A percentile compares a stretch with the other conserved stretches of the same genome.
These are phyloP conservation scores for Candolleomyces eurysporus DNA, from an alignment of 768 basidiomycete species.

Conservation along the genomic window DNA sequence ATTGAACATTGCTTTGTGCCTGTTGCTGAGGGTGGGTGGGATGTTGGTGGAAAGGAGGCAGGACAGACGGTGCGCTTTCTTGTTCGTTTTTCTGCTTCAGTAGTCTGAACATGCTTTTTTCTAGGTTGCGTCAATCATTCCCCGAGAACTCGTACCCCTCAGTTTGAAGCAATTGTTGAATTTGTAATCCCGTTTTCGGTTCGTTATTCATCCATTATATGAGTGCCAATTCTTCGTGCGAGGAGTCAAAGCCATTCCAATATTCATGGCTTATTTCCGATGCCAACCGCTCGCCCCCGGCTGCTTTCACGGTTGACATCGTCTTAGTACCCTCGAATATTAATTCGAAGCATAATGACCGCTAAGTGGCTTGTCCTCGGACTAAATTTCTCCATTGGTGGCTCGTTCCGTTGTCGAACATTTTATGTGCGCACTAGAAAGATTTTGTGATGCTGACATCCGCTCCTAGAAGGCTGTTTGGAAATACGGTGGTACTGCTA, in stretches of 20 bases:
- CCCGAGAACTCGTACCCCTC: constrained; percentile 30
- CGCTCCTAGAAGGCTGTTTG: no score
- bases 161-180: constrained; percentile 20
- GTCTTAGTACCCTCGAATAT: constrained; percentile 39
- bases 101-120: constrained; percentile 12
- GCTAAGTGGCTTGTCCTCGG: constrained; percentile 32
- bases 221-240: background rate
- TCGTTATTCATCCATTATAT: background rate
- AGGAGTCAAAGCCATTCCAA: background rate
- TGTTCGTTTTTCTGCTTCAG: constrained; percentile 10
- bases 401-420: constrained; percentile 75
- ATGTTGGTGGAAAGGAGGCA: constrained; percentile 75
- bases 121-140: constrained; percentile 37
- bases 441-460: no score
- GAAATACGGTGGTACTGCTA: no score
- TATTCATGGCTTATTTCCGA: background rate
- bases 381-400: constrained; percentile 31
- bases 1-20: constrained; percentile 60
- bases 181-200: constrained; percentile 1
- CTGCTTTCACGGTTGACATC: constrained; percentile 15
- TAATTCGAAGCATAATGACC: constrained; percentile 57
- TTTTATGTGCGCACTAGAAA: constrained; percentile 4
- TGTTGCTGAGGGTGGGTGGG: constrained; percentile 78
- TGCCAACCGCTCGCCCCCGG: background rate
- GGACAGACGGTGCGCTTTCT: constrained; percentile 50